Conservation (phyloP, 208 protist species). For the Herpetomonas samuelpessoai region DNA sequence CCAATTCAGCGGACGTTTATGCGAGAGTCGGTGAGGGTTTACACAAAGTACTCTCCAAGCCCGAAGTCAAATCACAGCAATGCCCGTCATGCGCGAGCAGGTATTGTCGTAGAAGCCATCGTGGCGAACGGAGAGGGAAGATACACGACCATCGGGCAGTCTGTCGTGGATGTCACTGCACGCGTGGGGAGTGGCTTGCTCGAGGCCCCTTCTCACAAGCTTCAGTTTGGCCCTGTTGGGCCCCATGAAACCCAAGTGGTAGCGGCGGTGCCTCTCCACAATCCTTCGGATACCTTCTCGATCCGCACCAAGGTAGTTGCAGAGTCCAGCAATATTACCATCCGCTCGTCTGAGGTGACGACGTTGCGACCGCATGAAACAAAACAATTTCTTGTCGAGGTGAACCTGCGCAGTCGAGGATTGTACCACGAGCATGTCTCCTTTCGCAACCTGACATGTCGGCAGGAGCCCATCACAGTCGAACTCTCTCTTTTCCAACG, state of each 20-base stretch:
- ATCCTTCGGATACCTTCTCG: constrained; percentile 67
- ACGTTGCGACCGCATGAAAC: constrained; percentile 40
- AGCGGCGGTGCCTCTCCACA: constrained; percentile 39
- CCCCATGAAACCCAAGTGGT: constrained; percentile 27
- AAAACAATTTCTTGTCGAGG: constrained; percentile 32
- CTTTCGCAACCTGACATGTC: constrained; percentile 62
- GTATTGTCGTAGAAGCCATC: constrained; percentile 75
- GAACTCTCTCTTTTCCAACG: constrained; percentile 39
- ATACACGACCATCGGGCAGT: constrained; percentile 43
- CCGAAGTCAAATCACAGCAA: constrained; percentile 36
- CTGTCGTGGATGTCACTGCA: constrained; percentile 39
- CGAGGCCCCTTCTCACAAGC: constrained; percentile 19
- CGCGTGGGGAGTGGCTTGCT: constrained; percentile 60
- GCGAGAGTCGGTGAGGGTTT: constrained; percentile 67
- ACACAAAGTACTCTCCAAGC: constrained; percentile 62
- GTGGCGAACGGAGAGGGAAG: constrained; percentile 29
- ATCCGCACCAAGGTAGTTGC: constrained; percentile 34
- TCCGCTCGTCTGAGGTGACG: constrained; percentile 15
- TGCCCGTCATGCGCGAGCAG: constrained; percentile 46
- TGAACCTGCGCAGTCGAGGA: constrained; percentile 48
- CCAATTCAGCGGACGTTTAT: constrained; percentile 54
- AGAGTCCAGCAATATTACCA: constrained; percentile 24
- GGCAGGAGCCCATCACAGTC: constrained; percentile 52
- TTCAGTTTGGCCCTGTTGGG: constrained; percentile 54
- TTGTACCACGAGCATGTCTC: constrained; percentile 53